phyloP scores from a whole-genome alignment of 1,284 basidiomycete genomes.

The Lignosus rhinocerotis region DNA sequence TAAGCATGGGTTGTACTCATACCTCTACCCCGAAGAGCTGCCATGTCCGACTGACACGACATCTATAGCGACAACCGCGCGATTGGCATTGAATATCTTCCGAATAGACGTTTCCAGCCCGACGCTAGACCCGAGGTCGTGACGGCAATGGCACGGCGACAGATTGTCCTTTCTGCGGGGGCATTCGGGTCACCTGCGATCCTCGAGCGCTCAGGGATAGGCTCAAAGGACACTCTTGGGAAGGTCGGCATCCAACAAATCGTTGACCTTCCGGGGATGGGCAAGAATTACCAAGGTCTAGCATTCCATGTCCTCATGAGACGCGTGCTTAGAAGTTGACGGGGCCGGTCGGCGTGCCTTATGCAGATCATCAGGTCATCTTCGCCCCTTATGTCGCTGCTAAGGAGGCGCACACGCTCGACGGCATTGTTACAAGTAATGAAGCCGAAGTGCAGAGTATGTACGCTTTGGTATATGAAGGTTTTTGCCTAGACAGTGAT shows the following conservation, averaged over 20 bases:
- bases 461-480: neutral
- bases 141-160: slow-evolving; percentile 40
- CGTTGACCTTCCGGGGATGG: slow-evolving; percentile 60
- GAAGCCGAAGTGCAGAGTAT: slow-evolving; percentile 35
- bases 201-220: slow-evolving; percentile 43
- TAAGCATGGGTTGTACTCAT: neutral
- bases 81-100: slow-evolving; percentile 55
- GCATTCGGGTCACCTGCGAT: slow-evolving; percentile 57
- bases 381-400: slow-evolving; percentile 39
- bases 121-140: slow-evolving; percentile 23
- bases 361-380: slow-evolving; percentile 45
- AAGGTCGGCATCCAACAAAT: slow-evolving; percentile 40
- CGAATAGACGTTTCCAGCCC: slow-evolving; percentile 35
- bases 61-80: slow-evolving; percentile 47
- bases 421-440: slow-evolving; percentile 41
- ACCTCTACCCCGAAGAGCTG: no score
- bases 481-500: neutral
- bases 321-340: neutral
- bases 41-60: neutral
- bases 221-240: slow-evolving; percentile 37
- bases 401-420: slow-evolving; percentile 44
- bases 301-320: neutral
- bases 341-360: neutral
- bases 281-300: slow-evolving; percentile 53
- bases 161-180: slow-evolving; percentile 52